Conservation (phyloP, 169 alveolate genomes). For the Blepharisma undulans region DNA sequence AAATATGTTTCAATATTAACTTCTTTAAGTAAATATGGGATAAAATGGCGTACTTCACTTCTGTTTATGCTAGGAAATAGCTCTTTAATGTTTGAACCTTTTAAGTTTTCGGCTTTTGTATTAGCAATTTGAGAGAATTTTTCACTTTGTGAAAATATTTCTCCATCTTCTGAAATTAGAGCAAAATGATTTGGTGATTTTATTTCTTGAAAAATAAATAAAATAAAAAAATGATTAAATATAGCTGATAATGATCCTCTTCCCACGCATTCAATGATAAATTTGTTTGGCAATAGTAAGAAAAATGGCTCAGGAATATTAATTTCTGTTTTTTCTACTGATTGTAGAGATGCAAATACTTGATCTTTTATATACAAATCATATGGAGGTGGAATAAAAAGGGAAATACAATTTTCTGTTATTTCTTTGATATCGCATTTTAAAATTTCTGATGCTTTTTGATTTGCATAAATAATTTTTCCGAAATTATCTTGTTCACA, state of each 20-base stretch:
- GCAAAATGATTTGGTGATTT: neutral
- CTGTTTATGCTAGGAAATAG: too few relatives aligned
- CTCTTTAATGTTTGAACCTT: too few relatives aligned
- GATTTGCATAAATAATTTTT: neutral
- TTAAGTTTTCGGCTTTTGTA: too few relatives aligned
- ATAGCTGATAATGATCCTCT: neutral
- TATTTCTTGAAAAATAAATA: neutral
- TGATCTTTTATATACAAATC: neutral
- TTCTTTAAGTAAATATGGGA: too few relatives aligned
- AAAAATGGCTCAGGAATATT: neutral
- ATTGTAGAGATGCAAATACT: neutral
- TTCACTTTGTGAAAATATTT: constrained; percentile 1
- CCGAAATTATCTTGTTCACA: neutral
- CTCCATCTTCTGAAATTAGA: neutral
- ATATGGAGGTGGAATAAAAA: constrained; percentile 8
- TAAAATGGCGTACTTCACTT: too few relatives aligned
- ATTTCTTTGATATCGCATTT: neutral
- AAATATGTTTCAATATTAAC: too few relatives aligned
- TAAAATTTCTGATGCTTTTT: neutral
- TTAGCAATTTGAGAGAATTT: neutral
- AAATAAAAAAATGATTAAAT: neutral
- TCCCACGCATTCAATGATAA: neutral
- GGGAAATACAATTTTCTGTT: neutral
- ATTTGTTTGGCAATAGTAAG: neutral
- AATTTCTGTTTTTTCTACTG: too few relatives aligned